phyloP scores from a whole-genome alignment of 768 basidiomycete genomes.

The Paxillus ammoniavirescens region DNA sequence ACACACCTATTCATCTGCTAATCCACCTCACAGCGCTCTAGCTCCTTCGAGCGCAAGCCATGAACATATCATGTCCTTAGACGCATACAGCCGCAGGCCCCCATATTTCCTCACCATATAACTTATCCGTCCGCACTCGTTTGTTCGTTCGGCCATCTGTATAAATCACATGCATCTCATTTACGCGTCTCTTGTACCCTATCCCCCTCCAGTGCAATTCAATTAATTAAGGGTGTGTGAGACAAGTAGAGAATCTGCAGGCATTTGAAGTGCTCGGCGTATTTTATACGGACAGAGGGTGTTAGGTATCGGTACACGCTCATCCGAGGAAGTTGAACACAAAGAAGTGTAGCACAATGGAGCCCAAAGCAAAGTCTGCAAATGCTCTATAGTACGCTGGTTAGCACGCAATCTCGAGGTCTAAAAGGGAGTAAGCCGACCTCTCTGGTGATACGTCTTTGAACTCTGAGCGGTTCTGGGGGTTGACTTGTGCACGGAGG shows the following conservation, averaged over 20 bases:
- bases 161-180: background rate
- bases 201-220: background rate
- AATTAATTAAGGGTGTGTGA: background rate
- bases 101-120: background rate
- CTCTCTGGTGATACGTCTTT: conserved; percentile 92
- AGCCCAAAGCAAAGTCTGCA: conserved; percentile 94
- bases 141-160: conserved; percentile 1
- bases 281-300: background rate
- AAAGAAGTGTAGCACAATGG: conserved; percentile 95
- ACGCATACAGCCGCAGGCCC: background rate
- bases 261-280: background rate
- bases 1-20: conserved; percentile 3
- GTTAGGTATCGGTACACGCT: conserved; percentile 6
- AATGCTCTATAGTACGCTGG: conserved; percentile 67
- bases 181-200: conserved; percentile 11
- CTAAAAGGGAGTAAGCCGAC: conserved; percentile 41
- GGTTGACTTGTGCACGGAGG: conserved; percentile 89
- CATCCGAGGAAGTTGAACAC: conserved; percentile 98
- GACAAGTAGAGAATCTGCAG: background rate
- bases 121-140: background rate
- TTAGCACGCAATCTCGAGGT: background rate
- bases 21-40: conserved; percentile 51
- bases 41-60: conserved; percentile 63
- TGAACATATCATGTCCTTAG: background rate
- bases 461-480: conserved; percentile 77